Percentiles rank a stretch among this genome's conserved stretches.
These are phyloP conservation scores for Podaxis sp. DNA, from an alignment of 768 basidiomycete species.

Conservation along the genomic window DNA sequence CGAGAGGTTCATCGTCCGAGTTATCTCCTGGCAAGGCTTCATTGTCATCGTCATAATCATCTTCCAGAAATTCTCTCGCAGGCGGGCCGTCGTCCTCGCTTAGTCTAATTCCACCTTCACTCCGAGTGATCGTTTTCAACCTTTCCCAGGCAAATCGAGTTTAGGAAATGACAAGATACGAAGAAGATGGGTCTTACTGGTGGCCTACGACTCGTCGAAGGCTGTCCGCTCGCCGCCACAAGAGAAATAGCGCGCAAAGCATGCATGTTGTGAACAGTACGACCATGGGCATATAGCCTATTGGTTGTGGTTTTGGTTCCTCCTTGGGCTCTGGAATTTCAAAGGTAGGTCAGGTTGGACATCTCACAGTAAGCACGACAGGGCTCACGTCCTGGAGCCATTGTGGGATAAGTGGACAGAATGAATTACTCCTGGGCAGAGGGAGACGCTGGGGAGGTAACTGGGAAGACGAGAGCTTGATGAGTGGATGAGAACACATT, in stretches of 20 bases:
- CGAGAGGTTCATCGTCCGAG: slow-evolving; percentile 27
- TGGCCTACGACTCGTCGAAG: slow-evolving; percentile 62
- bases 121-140: slow-evolving; percentile 52
- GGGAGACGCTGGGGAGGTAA: not conserved
- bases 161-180: not conserved
- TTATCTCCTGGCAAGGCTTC: slow-evolving; percentile 24
- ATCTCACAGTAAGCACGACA: not conserved
- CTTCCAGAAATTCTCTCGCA: slow-evolving; percentile 63
- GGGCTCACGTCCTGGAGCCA: slow-evolving; percentile 16
- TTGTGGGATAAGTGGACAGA: not conserved
- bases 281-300: slow-evolving; percentile 55
- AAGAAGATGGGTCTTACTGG: slow-evolving; percentile 38
- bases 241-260: slow-evolving; percentile 54
- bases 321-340: slow-evolving; percentile 50
- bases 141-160: slow-evolving; percentile 32
- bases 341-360: not conserved
- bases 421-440: not conserved
- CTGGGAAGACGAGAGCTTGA: not conserved
- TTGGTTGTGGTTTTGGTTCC: slow-evolving; percentile 62
- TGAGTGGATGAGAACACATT: not conserved
- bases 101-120: slow-evolving; percentile 62
- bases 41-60: slow-evolving; percentile 51
- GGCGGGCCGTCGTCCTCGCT: slow-evolving; percentile 73
- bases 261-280: slow-evolving; percentile 60
- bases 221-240: slow-evolving; percentile 61